Conservation (phyloP, 2,329 filamentous ascomycete species). For the Fusarium nanum region DNA sequence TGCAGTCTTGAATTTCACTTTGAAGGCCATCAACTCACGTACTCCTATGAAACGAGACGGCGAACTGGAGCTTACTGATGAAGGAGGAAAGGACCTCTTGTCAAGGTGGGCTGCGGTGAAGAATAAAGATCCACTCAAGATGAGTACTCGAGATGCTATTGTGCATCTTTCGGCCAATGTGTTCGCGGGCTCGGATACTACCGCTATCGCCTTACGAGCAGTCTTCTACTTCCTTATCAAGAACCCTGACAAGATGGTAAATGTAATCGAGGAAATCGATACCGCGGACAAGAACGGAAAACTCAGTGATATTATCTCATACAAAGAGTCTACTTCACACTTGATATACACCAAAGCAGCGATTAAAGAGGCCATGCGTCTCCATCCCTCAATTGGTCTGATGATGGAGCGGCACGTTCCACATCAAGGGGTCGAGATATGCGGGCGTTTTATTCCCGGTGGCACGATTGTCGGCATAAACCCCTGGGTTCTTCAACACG, state of each 20-base stretch:
- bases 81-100: background rate
- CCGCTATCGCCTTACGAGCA: background rate
- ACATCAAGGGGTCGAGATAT: background rate
- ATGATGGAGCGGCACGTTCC: slow-evolving; percentile 16
- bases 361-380: slow-evolving; percentile 37
- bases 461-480: background rate
- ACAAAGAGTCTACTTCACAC: background rate
- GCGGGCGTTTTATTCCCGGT: background rate
- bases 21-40: background rate
- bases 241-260: background rate
- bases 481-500: background rate
- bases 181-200: background rate
- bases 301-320: background rate
- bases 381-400: slow-evolving; percentile 32
- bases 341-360: slow-evolving; percentile 28
- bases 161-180: background rate
- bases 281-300: background rate
- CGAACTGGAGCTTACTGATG: background rate
- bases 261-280: background rate
- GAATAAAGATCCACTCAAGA: background rate
- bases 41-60: background rate
- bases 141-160: background rate
- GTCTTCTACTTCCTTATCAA: background rate
- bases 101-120: background rate
- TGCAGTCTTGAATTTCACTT: background rate